Evolutionary conservation across 192 early-diverging fungal species (phyloP), one percentile per base, ranked within the genome.

Genomic region (Linderina pennispora): DNA sequence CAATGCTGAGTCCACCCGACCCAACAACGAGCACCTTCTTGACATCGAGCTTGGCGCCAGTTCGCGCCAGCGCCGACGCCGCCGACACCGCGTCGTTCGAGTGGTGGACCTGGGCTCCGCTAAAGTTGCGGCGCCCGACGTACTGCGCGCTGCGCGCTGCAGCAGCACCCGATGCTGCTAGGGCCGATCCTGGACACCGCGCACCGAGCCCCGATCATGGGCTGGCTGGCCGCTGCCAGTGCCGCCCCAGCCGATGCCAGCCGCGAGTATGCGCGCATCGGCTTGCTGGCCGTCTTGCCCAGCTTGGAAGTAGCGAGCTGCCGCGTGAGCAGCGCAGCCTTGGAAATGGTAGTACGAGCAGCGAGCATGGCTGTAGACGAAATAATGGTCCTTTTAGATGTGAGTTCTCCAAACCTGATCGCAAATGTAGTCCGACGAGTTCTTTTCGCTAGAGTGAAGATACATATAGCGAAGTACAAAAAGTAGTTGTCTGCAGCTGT

Each of bases 21-120:
- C 95, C 95, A 8, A 98, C 87, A 23, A 98, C 84, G 15, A 98
- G 76, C 8, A 94, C 93, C 71, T 92, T 91, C 49, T 82, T 84
- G 47, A 87, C 83, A 53, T 85, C 66, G 19, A 66, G 36, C 58
- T 76, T 76, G 22, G 74, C 52, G 2, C 66, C 74, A 2, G 52
- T 61, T 11, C 53, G 57, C 36, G 66, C 65, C 40, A 76, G 62
- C 48, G 45, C 40, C 9, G 66, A 62, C 13, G 74, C 66, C 6
- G 58, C 48, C 4, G 53, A 45, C 14, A 60, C 57, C 0, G 73
- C 73, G 18, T 36, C 33, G 47, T 56, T 50, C 11, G 55, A 40
- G 11, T 25, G 33, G 16, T 71, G 60, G 22, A 62, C 62, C 1
- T 26, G 53, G 9, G 69, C 62, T 0, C 57, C 53, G 35, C 57